Evolutionary conservation across 176 grass and related monocot genomes (phyloP).

Genomic region (Elaeis guineensis): DNA sequence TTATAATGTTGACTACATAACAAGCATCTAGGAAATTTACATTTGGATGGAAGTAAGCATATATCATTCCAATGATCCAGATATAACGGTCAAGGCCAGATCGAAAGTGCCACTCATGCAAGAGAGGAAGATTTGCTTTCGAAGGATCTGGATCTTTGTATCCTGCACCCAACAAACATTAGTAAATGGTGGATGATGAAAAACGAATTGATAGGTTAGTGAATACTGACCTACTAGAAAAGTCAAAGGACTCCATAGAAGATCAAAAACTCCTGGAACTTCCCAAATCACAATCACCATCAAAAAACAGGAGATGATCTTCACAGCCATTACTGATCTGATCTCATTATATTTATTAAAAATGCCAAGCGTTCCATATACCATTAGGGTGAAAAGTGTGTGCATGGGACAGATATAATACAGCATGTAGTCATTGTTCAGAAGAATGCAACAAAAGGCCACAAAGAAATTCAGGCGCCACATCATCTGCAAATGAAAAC

Average conservation of each 20-base stretch:
- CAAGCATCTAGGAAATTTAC: neutral
- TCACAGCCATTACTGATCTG: constrained; percentile 25
- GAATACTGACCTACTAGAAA: constrained; percentile 29
- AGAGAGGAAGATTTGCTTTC: constrained; percentile 28
- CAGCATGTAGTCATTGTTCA: constrained; percentile 72
- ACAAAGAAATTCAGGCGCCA: constrained; percentile 44
- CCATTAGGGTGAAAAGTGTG: constrained; percentile 37
- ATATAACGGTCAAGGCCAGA: constrained; percentile 44
- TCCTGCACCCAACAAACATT: constrained; percentile 15
- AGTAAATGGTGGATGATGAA: constrained; percentile 1
- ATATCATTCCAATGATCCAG: constrained; percentile 41
- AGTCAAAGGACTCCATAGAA: constrained; percentile 32
- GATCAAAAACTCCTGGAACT: constrained; percentile 34
- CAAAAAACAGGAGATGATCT: constrained; percentile 29
- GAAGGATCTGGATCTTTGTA: constrained; percentile 34
- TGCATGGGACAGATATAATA: constrained; percentile 95
- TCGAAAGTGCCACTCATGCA: constrained; percentile 41
- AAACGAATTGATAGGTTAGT: neutral
- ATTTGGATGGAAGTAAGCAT: constrained; percentile 35
- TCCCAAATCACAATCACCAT: constrained; percentile 34
- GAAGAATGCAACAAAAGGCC: constrained; percentile 72
- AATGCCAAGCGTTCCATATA: constrained; percentile 32
- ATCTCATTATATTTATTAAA: constrained; percentile 42
- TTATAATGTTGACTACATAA: no score
- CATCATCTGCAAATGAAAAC: constrained; percentile 61